A percentile compares a stretch with the other conserved stretches of the same genome.
Conservation (phyloP, 2,329 filamentous ascomycete species). For the Hypoxylon sp. region DNA sequence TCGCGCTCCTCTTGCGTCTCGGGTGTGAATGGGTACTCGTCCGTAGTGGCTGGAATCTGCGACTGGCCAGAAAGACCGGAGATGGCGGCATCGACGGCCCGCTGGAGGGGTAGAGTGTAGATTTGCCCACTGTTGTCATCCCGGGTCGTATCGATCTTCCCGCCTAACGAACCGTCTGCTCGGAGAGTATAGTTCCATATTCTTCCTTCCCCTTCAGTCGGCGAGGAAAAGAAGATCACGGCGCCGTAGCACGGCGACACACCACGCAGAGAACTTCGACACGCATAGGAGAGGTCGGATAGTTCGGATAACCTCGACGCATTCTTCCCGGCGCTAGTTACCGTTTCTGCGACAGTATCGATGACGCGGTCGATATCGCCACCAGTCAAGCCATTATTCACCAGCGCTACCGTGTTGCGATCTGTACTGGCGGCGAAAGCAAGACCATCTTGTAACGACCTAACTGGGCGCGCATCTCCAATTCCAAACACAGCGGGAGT, state of each 20-base stretch:
- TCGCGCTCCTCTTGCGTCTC: conserved; percentile 72
- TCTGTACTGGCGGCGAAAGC: conserved; percentile 60
- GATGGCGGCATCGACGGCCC: conserved; percentile 79
- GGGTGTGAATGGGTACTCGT: conserved; percentile 81
- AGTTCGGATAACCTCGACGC: conserved; percentile 64
- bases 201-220: conserved; percentile 70
- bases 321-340: conserved; percentile 63
- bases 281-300: conserved; percentile 67
- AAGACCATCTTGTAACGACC: conserved; percentile 71
- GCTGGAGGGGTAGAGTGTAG: conserved; percentile 81
- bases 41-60: conserved; percentile 54
- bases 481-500: conserved; percentile 80
- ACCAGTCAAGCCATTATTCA: conserved; percentile 75
- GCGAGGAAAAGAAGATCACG: conserved; percentile 78
- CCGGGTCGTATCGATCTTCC: conserved; percentile 69
- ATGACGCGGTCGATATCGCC: conserved; percentile 80
- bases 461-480: conserved; percentile 66
- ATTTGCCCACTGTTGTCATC: conserved; percentile 77
- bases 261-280: conserved; percentile 70
- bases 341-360: conserved; percentile 64
- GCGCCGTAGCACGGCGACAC: conserved; percentile 78
- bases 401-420: conserved; percentile 76
- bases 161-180: conserved; percentile 75
- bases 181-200: conserved; percentile 89
- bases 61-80: conserved; percentile 54